Base-by-base conservation (phyloP, 805 yeast genomes). In the Wickerhamomyces subpelliculosus region DNA sequence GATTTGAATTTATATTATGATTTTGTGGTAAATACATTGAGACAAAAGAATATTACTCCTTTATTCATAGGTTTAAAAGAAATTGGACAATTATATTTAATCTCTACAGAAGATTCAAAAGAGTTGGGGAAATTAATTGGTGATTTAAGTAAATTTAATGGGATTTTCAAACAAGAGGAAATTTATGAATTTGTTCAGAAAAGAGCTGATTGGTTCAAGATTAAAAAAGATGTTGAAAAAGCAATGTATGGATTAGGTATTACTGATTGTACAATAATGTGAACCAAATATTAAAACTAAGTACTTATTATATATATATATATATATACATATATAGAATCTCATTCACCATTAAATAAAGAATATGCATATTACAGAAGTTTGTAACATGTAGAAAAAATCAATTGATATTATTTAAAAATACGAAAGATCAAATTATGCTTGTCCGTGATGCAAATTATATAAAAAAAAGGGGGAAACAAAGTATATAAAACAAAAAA, bases 211-310 rank as follows among this genome's bases (percentile, higher is more conserved):
- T 90, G 98, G 98, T 62, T 73, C 0, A 53, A 64, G 27, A 83
- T 90, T 21, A 81, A 78, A 47, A 68, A 72, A 44, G 84, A 83
- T 42, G 97, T 90, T 9, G 97, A 90, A 59, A 86, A 82, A 57
- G 89, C 86, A n/a, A 84, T 93, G 80, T 93, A 88, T 54, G 97
- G 98, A 0, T 68, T 90, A 38, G 88, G 86, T 14, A 61, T 80
- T 22, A 83, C 78, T 21, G 96, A 88, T 52, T 89, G 96, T 64
- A 47, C 57, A 0, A 64, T 86, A 30, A 63, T 72, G 63, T 80
- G n/a, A n/a, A n/a, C n/a, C n/a, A n/a, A n/a, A n/a, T n/a, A n/a
- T n/a, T n/a, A n/a, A n/a, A n/a, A n/a, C n/a, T n/a, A n/a, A n/a
- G n/a, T n/a, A n/a, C n/a, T n/a, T n/a, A n/a, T n/a, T n/a, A n/a